phyloP scores from a whole-genome alignment of 441 rosid genomes.

The Gossypium gossypioides region DNA sequence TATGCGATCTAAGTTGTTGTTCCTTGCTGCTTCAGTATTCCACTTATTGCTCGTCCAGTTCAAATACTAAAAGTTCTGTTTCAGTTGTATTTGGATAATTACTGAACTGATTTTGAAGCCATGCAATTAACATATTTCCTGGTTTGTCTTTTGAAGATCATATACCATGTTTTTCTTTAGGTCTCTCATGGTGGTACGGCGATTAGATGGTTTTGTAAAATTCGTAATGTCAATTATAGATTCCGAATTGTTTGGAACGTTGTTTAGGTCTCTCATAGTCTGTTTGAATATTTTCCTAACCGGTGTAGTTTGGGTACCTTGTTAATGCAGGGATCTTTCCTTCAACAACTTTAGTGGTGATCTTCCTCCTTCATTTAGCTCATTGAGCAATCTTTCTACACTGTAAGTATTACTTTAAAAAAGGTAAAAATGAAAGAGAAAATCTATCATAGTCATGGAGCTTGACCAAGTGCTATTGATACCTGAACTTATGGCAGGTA shows the following conservation, averaged over 20 bases:
- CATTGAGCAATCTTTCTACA: slow-evolving; percentile 51
- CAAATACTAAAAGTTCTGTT: background rate
- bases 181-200: background rate
- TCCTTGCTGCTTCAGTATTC: background rate
- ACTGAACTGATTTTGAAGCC: background rate
- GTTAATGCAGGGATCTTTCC: slow-evolving; percentile 69
- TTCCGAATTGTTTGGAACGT: background rate
- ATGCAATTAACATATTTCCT: background rate
- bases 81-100: background rate
- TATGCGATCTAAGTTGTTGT: background rate
- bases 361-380: slow-evolving; percentile 72
- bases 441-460: background rate
- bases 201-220: background rate
- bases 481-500: slow-evolving; percentile 45
- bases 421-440: background rate
- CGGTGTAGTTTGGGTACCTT: background rate
- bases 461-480: slow-evolving; percentile 16
- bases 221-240: background rate
- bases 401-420: slow-evolving; percentile 44
- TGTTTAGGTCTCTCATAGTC: background rate
- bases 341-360: slow-evolving; percentile 83
- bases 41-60: background rate
- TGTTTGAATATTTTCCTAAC: background rate
- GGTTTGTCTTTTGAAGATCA: background rate
- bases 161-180: background rate